phyloP scores from a whole-genome alignment of 495 filamentous ascomycete species.

The Aspergillus steynii region DNA sequence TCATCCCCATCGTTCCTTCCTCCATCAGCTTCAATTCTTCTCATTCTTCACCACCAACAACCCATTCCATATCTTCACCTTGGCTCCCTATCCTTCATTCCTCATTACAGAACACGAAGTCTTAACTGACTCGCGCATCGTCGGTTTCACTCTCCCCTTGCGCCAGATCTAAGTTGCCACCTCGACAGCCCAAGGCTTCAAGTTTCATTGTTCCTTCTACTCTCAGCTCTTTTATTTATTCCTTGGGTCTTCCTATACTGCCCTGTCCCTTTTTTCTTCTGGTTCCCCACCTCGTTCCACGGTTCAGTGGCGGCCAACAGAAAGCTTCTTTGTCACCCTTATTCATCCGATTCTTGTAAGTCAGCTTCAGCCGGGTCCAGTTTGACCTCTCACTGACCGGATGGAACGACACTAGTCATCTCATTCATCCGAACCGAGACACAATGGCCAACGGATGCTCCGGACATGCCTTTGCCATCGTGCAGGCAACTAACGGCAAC shows the following conservation, averaged over 20 bases:
- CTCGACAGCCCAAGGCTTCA: neutral
- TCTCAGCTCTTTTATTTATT: neutral
- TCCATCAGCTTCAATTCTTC: constrained; percentile 13
- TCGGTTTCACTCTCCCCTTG: neutral
- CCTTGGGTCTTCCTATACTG: neutral
- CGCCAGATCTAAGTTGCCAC: neutral
- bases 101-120: neutral
- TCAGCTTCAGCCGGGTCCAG: neutral
- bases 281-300: neutral
- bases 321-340: constrained; percentile 1
- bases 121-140: neutral
- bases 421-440: neutral
- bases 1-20: constrained; percentile 26
- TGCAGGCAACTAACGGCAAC: constrained; percentile 49
- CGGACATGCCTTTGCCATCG: constrained; percentile 46
- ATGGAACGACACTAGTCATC: constrained; percentile 11
- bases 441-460: constrained; percentile 50
- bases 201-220: neutral
- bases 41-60: constrained; percentile 1
- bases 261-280: neutral
- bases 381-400: neutral
- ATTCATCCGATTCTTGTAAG: neutral
- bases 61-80: neutral
- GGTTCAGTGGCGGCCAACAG: neutral
- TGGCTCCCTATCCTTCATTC: neutral